Base-by-base conservation (phyloP, 139 green algal species). In the Chlorella sp. region DNA sequence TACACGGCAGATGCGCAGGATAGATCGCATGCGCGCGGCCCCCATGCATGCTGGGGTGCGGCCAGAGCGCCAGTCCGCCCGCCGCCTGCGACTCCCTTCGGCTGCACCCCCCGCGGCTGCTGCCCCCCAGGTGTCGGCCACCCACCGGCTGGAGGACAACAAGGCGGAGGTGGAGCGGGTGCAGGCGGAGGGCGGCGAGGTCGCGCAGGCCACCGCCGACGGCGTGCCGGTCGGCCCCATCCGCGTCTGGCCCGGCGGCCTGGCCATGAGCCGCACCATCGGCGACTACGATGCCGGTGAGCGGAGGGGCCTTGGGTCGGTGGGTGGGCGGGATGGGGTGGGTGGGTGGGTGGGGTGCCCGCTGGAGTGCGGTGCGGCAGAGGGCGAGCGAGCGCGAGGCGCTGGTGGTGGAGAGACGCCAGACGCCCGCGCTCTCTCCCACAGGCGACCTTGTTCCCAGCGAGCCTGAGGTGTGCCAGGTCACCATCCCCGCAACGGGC, bases 191-290 rank as follows among this genome's bases (percentile, higher is more conserved):
- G 91, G 90, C 42, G 75, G 73, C 27, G 78, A 92, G 38, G 63
- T 97, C 4, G 77, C 70, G 12, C 45, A 42, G 3, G 73, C 75
- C 29, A 58, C 41, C 0, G 66, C 70, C 14, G 67, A 79, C 11
- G 82, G 77, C 42, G 73, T 72, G 62, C 77, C 77, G 11, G 63
- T 91, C 17, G 93, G 93, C 29, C 93, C 93, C 3, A 80, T 93
- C 68, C 81, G 94, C 1, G 90, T 97, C 56, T 98, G 94, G 94
- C 94, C 94, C 0, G 92, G 94, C 2, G 94, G 94, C 11, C 87
- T 98, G 69, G 89, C 89, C 73, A 97, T 98, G 91, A 87, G 78
- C 2, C 79, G 94, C 42, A 93, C 87, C 27, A 83, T 98, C 17
- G 94, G 94, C 14, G 93, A 97, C 79, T 50, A 67, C 23, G 86